Conservation (phyloP, 257 asterid genomes). For the Solanum virginianum region DNA sequence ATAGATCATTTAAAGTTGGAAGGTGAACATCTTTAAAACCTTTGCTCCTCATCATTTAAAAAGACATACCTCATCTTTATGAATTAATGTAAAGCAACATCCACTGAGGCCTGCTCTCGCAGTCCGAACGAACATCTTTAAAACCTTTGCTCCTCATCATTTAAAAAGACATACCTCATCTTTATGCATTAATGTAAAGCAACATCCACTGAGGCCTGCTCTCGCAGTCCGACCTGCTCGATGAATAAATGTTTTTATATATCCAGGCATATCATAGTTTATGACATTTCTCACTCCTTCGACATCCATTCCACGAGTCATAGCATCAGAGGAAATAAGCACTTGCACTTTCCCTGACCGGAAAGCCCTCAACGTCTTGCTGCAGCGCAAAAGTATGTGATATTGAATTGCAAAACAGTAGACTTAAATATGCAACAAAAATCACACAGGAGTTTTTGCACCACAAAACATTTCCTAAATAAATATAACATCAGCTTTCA, state of each 20-base stretch:
- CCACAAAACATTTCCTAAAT: background rate
- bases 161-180: constrained; percentile 40
- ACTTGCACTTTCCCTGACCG: constrained; percentile 61
- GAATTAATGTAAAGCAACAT: constrained; percentile 64
- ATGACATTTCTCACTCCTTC: constrained; percentile 79
- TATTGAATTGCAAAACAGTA: background rate
- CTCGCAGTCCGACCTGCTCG: constrained; percentile 94
- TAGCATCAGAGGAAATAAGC: constrained; percentile 78
- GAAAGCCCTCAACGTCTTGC: constrained; percentile 70
- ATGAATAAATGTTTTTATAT: constrained; percentile 70
- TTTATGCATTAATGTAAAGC: constrained; percentile 66
- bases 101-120: constrained; percentile 87
- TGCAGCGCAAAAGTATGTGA: constrained; percentile 14
- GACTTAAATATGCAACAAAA: background rate
- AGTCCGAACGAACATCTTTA: too few species aligned
- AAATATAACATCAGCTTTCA: background rate
- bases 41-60: background rate
- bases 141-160: background rate
- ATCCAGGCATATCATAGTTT: constrained; percentile 75
- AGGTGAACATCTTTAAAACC: background rate
- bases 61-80: constrained; percentile 49
- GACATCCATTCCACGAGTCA: constrained; percentile 96
- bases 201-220: constrained; percentile 69
- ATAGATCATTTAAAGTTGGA: background rate
- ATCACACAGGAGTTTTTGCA: background rate